A percentile compares a stretch with the other conserved stretches of the same genome.
Evolutionary conservation across 352 stramenopile genomes (phyloP).

Genomic region (Phytophthora sp.): DNA sequence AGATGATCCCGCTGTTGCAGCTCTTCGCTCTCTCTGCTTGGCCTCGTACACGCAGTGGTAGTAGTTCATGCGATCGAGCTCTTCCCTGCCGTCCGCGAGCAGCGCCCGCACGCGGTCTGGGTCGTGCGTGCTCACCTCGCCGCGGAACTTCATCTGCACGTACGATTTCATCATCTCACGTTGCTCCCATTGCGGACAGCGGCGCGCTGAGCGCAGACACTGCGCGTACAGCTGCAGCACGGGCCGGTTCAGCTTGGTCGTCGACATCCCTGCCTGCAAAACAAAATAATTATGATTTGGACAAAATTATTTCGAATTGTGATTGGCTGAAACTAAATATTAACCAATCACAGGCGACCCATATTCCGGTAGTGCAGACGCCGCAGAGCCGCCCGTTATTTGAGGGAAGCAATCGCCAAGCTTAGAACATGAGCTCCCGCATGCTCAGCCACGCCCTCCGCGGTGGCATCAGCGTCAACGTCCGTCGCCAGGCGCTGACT

Average conservation of each 20-base stretch:
- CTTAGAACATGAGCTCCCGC: conserved; percentile 62
- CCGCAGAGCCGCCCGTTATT: conserved; percentile 32
- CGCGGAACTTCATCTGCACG: conserved; percentile 79
- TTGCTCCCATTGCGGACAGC: conserved; percentile 81
- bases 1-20: background rate
- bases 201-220: conserved; percentile 76
- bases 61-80: conserved; percentile 88
- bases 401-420: background rate
- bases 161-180: conserved; percentile 88
- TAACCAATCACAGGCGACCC: conserved; percentile 26
- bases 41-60: conserved; percentile 84
- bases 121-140: conserved; percentile 58
- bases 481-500: conserved; percentile 57
- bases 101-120: conserved; percentile 57
- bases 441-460: conserved; percentile 66
- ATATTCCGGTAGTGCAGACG: conserved; percentile 29
- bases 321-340: conserved; percentile 32
- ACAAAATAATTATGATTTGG: conserved; percentile 18
- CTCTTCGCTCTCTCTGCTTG: conserved; percentile 50
- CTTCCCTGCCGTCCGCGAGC: conserved; percentile 69
- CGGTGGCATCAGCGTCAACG: conserved; percentile 57
- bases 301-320: too few relatives aligned
- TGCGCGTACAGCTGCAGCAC: conserved; percentile 72
- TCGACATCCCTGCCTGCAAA: background rate
- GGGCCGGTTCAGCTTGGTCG: conserved; percentile 34